These are phyloP conservation scores for Panaeolus papilionaceus DNA, from an alignment of 768 basidiomycete genomes.

Conservation along the genomic window DNA sequence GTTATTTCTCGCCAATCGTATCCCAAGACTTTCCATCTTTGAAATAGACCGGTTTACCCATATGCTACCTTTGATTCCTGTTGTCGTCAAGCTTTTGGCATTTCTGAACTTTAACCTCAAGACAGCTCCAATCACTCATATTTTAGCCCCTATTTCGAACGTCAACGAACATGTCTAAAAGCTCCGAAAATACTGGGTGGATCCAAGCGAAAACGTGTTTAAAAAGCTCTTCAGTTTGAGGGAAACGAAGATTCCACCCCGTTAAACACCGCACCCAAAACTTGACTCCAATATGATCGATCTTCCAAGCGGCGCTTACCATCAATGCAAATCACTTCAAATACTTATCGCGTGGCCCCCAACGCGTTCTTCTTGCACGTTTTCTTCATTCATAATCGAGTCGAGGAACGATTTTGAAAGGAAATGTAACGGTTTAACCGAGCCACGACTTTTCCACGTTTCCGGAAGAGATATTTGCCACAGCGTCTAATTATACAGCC, in stretches of 20 bases:
- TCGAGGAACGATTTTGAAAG: background rate
- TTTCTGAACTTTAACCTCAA: conserved; percentile 5
- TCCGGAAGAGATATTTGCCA: conserved; percentile 4
- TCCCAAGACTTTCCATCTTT: conserved; percentile 4
- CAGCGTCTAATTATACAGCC: conserved; percentile 4
- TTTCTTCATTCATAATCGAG: background rate
- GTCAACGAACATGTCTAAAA: background rate
- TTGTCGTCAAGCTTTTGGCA: background rate
- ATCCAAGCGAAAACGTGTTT: too few relatives aligned
- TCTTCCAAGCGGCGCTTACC: background rate
- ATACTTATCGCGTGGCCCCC: background rate
- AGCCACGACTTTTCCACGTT: conserved; percentile 8
- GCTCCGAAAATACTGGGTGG: background rate
- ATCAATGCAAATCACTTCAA: conserved; percentile 5
- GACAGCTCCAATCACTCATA: background rate
- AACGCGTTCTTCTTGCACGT: background rate
- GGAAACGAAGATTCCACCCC: background rate
- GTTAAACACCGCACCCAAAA: background rate
- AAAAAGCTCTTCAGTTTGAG: background rate
- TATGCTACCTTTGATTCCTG: background rate
- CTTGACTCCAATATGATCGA: background rate
- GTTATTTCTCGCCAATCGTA: conserved; percentile 20
- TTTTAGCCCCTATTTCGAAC: background rate
- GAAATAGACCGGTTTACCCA: conserved; percentile 6
- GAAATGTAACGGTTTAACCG: background rate